Evolutionary conservation across 2,329 filamentous ascomycete species (phyloP).

Genomic region (Fusarium vanettenii): DNA sequence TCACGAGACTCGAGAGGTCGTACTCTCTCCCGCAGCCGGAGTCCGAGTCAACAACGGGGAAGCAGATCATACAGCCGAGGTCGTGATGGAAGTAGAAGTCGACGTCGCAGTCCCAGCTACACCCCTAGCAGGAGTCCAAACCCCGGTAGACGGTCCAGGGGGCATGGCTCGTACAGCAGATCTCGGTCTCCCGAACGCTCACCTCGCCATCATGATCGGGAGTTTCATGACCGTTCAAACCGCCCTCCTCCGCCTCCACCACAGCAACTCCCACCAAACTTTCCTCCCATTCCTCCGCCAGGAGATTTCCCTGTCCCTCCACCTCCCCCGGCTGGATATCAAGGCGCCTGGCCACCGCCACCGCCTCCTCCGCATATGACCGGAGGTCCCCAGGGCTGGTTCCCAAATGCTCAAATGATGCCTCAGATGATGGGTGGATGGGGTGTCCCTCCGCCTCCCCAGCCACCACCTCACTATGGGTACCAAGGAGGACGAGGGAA

Average conservation of each 20-base stretch:
- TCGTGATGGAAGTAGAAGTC: conserved; percentile 27
- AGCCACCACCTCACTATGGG: conserved; percentile 34
- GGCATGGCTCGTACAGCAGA: conserved; percentile 39
- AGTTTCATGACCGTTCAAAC: conserved; percentile 12
- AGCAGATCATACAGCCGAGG: conserved; percentile 45
- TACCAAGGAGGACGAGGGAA: conserved; percentile 39
- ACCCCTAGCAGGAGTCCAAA: conserved; percentile 50
- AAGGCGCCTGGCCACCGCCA: conserved; percentile 57
- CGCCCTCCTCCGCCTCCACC: conserved; percentile 43
- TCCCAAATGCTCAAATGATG: conserved; percentile 42
- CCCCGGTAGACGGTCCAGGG: conserved; percentile 30
- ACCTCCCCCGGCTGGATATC: conserved; percentile 53
- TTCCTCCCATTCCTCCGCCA: conserved; percentile 29
- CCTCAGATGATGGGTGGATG: conserved; percentile 43
- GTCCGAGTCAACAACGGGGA: conserved; percentile 46
- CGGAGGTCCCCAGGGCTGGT: conserved; percentile 42
- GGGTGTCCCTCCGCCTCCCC: conserved; percentile 39
- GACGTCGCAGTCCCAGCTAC: conserved; percentile 39
- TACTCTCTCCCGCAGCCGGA: conserved; percentile 43
- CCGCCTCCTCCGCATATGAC: conserved; percentile 45
- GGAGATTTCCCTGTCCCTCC: conserved; percentile 49
- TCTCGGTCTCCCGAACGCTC: conserved; percentile 44
- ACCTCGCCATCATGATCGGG: conserved; percentile 29
- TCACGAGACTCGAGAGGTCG: conserved; percentile 36
- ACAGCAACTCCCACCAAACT: conserved; percentile 34